Evolutionary conservation across 2,329 filamentous ascomycete genomes (phyloP).

Genomic region (Xylaria sp.): DNA sequence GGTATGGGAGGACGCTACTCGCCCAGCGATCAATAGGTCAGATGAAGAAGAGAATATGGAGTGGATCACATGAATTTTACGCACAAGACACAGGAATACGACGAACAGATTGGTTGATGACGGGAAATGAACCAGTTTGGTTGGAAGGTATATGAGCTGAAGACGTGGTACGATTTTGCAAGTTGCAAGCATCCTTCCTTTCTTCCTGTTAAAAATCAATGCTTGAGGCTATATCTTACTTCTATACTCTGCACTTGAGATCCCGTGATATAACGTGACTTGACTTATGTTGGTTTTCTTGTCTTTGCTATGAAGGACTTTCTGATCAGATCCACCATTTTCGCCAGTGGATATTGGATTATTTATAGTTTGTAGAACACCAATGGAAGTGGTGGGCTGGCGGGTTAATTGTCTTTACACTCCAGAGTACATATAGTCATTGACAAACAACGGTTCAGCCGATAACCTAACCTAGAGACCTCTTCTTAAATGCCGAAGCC

Average conservation of each 20-base stretch:
- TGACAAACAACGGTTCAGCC: conserved; percentile 6
- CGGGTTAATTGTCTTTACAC: no score
- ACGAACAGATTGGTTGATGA: conserved; percentile 34
- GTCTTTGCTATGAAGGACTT: background rate
- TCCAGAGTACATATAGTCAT: background rate
- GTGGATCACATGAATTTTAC: conserved; percentile 12
- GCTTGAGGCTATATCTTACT: conserved; percentile 25
- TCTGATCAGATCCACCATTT: background rate
- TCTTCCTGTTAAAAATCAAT: conserved; percentile 32
- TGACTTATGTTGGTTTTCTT: no score
- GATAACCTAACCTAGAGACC: conserved; percentile 4
- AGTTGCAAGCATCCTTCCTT: conserved; percentile 39
- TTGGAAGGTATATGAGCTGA: conserved; percentile 36
- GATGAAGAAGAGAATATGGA: background rate
- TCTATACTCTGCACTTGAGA: background rate
- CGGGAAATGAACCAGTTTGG: conserved; percentile 27
- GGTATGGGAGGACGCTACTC: conserved; percentile 62
- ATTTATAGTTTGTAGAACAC: no score
- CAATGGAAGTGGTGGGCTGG: no score
- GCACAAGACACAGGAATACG: conserved; percentile 32
- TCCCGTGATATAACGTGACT: background rate
- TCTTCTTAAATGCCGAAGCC: conserved; percentile 1
- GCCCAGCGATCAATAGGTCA: conserved; percentile 41
- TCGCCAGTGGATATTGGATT: background rate
- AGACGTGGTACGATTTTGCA: conserved; percentile 44